phyloP scores from a whole-genome alignment of 1,284 basidiomycete genomes.

The Irpex sp. region DNA sequence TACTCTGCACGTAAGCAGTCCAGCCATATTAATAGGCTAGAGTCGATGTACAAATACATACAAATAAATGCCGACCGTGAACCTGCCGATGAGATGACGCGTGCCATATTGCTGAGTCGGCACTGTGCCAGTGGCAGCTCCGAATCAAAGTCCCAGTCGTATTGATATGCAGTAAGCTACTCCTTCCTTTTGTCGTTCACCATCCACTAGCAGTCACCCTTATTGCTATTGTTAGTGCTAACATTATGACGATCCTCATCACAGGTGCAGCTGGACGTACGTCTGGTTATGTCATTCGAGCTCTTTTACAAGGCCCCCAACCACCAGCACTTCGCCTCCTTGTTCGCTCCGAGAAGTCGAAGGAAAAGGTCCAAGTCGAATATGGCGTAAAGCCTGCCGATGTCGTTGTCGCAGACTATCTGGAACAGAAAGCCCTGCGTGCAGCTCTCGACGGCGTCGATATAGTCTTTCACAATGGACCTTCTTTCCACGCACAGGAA shows the following conservation, averaged over 20 bases:
- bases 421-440: slow-evolving; percentile 25
- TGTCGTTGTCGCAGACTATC: slow-evolving; percentile 27
- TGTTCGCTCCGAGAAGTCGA: slow-evolving; percentile 21
- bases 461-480: slow-evolving; percentile 30
- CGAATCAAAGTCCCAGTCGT: too few relatives aligned
- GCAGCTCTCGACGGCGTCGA: slow-evolving; percentile 24
- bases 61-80: too few relatives aligned
- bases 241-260: slow-evolving; percentile 26
- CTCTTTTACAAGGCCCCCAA: slow-evolving; percentile 20
- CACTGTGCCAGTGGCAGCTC: too few relatives aligned
- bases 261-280: slow-evolving; percentile 30
- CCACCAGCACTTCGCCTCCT: slow-evolving; percentile 22
- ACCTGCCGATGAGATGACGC: too few relatives aligned
- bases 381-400: slow-evolving; percentile 18
- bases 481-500: slow-evolving; percentile 26
- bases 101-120: too few relatives aligned
- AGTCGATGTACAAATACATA: too few relatives aligned
- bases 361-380: slow-evolving; percentile 16
- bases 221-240: too few relatives aligned
- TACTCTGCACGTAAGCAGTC: too few relatives aligned
- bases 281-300: slow-evolving; percentile 24
- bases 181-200: too few relatives aligned
- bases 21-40: too few relatives aligned
- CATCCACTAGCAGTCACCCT: too few relatives aligned
- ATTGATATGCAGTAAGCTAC: too few relatives aligned